These are phyloP conservation scores for Zygosaccharomyces kombuchaensis DNA, from an alignment of 805 yeast species.

Conservation along the genomic window DNA sequence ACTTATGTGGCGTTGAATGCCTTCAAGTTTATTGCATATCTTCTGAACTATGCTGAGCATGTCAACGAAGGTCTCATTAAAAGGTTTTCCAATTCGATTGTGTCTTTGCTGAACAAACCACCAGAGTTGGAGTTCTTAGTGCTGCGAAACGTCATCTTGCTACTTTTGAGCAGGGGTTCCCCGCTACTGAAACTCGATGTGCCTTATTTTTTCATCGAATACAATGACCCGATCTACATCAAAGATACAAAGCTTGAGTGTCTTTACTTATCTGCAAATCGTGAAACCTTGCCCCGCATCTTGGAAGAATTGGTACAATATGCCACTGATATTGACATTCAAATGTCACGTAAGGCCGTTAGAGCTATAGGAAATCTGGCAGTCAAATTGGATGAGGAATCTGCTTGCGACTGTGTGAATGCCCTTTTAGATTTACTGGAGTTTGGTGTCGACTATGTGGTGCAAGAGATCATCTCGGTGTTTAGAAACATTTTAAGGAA, in stretches of 20 bases:
- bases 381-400: conserved; percentile 54
- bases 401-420: conserved; percentile 61
- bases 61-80: conserved; percentile 55
- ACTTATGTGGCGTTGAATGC: conserved; percentile 78
- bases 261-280: conserved; percentile 71
- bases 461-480: conserved; percentile 76
- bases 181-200: conserved; percentile 58
- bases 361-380: conserved; percentile 89
- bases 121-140: conserved; percentile 81
- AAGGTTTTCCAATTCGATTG: conserved; percentile 63
- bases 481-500: conserved; percentile 71
- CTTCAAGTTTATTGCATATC: conserved; percentile 64
- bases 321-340: conserved; percentile 80
- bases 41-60: conserved; percentile 62
- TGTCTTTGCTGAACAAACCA: conserved; percentile 66
- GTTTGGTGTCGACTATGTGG: conserved; percentile 65
- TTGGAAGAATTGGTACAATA: conserved; percentile 77
- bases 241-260: conserved; percentile 89
- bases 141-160: conserved; percentile 70
- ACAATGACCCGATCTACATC: conserved; percentile 81
- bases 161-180: conserved; percentile 62
- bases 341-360: conserved; percentile 82
- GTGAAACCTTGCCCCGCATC: conserved; percentile 54
- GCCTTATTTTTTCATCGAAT: conserved; percentile 75
- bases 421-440: conserved; percentile 55